These are phyloP conservation scores for Lithocarpus polystachyus DNA, from an alignment of 306 rosid species.

Conservation along the genomic window DNA sequence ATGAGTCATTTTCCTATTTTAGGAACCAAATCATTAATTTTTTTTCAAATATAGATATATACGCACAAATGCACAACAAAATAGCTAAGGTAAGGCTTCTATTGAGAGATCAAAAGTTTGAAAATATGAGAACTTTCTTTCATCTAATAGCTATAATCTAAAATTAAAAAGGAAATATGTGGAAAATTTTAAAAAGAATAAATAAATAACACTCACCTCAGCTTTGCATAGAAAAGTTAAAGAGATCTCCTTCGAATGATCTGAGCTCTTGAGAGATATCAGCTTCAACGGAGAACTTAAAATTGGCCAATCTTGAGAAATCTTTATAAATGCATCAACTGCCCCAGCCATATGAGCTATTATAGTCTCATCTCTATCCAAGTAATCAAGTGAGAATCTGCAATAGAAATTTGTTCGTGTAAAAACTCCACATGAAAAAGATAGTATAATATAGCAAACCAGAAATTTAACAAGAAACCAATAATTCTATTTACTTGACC, in stretches of 20 bases:
- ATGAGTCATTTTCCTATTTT: neutral
- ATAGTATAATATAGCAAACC: neutral
- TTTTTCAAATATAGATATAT: neutral
- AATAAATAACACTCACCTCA: constrained; percentile 43
- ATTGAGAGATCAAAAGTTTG: neutral
- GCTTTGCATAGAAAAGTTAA: constrained; percentile 55
- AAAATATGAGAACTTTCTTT: neutral
- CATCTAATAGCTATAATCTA: constrained; percentile 9
- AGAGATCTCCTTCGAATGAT: constrained; percentile 47
- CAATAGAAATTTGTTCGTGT: constrained; percentile 17
- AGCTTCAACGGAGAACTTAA: constrained; percentile 63
- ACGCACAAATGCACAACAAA: neutral
- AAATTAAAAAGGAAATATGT: neutral
- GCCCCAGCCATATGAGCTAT: constrained; percentile 65
- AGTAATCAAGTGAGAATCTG: constrained; percentile 63
- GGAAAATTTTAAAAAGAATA: neutral
- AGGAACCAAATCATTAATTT: neutral
- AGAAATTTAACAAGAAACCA: neutral
- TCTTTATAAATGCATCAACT: constrained; percentile 62
- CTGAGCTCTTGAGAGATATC: constrained; percentile 55
- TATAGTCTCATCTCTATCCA: constrained; percentile 61
- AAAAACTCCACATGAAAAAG: constrained; percentile 12
- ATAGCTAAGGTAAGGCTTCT: neutral
- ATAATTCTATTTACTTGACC: neutral
- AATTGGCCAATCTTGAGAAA: constrained; percentile 74